Conservation (phyloP, 345 rosid genomes). For the Populus davidiana region DNA sequence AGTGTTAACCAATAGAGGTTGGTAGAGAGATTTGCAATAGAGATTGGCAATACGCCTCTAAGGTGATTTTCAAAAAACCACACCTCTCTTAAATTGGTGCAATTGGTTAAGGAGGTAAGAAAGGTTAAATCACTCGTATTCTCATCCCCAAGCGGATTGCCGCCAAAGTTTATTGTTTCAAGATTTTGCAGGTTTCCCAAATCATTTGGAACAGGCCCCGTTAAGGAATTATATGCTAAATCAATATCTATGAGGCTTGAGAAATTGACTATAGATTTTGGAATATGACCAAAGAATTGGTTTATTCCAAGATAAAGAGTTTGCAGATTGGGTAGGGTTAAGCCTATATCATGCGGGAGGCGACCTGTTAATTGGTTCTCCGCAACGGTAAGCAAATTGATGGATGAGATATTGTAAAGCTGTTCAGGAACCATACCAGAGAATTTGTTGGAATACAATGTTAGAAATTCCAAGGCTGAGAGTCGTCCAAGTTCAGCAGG, state of each 20-base stretch:
- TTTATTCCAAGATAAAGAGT: neutral
- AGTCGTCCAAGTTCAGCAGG: neutral
- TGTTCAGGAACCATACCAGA: neutral
- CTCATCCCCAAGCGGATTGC: too few species aligned
- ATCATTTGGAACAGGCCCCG: neutral
- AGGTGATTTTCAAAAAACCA: too few species aligned
- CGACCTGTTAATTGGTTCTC: too few species aligned
- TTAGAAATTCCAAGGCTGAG: neutral
- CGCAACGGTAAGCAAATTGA: accelerated
- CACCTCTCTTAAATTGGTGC: too few species aligned
- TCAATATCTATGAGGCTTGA: too few species aligned
- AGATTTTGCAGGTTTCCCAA: too few species aligned
- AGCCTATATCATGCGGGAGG: neutral
- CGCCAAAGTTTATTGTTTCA: too few species aligned
- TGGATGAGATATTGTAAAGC: neutral
- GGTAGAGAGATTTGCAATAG: neutral
- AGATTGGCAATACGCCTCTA: neutral
- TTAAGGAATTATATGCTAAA: too few species aligned
- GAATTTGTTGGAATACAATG: neutral
- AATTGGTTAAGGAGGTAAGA: too few species aligned
- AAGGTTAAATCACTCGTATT: too few species aligned
- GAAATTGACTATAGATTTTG: neutral
- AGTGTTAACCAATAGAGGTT: accelerated
- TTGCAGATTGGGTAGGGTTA: neutral
- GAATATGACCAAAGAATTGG: too few species aligned